phyloP scores from a whole-genome alignment of 495 filamentous ascomycete genomes.

The Trichocladium antarcticum region DNA sequence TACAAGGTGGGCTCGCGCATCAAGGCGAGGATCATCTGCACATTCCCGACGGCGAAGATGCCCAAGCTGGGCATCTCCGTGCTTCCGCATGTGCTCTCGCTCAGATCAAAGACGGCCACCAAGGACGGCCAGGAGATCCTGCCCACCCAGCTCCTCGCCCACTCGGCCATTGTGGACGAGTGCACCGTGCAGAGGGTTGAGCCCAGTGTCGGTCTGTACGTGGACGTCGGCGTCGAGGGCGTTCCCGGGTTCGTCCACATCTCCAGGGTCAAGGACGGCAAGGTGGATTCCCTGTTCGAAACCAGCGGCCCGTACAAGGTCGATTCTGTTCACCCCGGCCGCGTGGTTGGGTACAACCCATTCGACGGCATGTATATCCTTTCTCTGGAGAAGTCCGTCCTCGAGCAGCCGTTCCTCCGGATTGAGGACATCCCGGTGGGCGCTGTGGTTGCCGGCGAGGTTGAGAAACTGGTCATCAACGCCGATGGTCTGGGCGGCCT shows the following conservation, averaged over 20 bases:
- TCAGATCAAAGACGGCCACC: constrained; percentile 40
- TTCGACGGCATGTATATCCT: constrained; percentile 80
- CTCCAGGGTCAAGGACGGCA: constrained; percentile 75
- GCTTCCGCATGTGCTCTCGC: constrained; percentile 65
- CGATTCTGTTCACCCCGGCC: constrained; percentile 64
- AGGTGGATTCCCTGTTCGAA: constrained; percentile 67
- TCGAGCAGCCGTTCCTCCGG: constrained; percentile 80
- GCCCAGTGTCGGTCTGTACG: constrained; percentile 63
- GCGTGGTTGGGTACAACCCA: constrained; percentile 74
- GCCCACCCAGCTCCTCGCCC: constrained; percentile 48
- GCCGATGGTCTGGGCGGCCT: constrained; percentile 62
- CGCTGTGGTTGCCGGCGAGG: constrained; percentile 66
- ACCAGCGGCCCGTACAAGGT: constrained; percentile 65
- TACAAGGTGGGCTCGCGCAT: constrained; percentile 71
- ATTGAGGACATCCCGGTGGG: constrained; percentile 81
- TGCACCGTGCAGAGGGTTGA: constrained; percentile 70
- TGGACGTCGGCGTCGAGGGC: constrained; percentile 62
- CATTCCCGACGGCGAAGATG: constrained; percentile 62
- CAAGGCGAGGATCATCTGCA: constrained; percentile 77
- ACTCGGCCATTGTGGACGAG: constrained; percentile 64
- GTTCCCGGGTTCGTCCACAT: constrained; percentile 86
- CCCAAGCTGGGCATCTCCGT: constrained; percentile 79
- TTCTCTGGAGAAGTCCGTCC: constrained; percentile 66
- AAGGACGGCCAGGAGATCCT: constrained; percentile 18
- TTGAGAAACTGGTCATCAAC: constrained; percentile 74